These are phyloP conservation scores for Stachybotrys echinatus DNA, from an alignment of 2,329 filamentous ascomycete genomes.

Conservation along the genomic window DNA sequence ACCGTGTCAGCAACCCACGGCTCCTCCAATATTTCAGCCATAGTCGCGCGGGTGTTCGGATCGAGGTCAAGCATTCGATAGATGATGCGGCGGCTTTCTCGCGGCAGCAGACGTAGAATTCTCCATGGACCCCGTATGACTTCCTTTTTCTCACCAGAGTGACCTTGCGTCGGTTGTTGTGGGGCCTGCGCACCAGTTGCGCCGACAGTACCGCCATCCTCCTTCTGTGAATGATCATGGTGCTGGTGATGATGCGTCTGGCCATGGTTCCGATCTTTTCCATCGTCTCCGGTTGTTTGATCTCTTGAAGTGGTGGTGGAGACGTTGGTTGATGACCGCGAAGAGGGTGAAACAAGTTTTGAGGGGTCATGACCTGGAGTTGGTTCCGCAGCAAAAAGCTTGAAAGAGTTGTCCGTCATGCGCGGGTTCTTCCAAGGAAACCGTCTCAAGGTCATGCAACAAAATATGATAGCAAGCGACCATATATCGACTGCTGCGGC, in stretches of 20 bases:
- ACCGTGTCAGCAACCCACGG: constrained; percentile 83
- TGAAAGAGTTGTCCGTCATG: constrained; percentile 88
- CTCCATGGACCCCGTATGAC: constrained; percentile 91
- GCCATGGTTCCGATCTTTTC: constrained; percentile 11
- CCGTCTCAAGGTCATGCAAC: constrained; percentile 91
- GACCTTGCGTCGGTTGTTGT: constrained; percentile 22
- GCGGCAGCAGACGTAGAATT: constrained; percentile 76
- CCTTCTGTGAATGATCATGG: constrained; percentile 12
- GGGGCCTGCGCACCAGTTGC: neutral
- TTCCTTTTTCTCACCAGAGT: constrained; percentile 54
- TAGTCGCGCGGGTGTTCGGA: constrained; percentile 73
- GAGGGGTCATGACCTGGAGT: constrained; percentile 65
- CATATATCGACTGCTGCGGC: constrained; percentile 93
- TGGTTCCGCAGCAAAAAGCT: constrained; percentile 82
- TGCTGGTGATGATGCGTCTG: constrained; percentile 7
- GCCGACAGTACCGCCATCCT: constrained; percentile 8
- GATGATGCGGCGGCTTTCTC: constrained; percentile 86
- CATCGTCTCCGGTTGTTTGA: neutral
- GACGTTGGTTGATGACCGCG: constrained; percentile 39
- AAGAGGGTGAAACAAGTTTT: constrained; percentile 40
- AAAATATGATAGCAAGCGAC: constrained; percentile 98
- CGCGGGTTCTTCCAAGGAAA: constrained; percentile 98
- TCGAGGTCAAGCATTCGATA: constrained; percentile 89
- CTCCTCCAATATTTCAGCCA: constrained; percentile 82
- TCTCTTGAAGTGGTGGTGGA: constrained; percentile 31